Conservation (phyloP, 31 red algal genomes). For the Odonthalia washingtoniensis region DNA sequence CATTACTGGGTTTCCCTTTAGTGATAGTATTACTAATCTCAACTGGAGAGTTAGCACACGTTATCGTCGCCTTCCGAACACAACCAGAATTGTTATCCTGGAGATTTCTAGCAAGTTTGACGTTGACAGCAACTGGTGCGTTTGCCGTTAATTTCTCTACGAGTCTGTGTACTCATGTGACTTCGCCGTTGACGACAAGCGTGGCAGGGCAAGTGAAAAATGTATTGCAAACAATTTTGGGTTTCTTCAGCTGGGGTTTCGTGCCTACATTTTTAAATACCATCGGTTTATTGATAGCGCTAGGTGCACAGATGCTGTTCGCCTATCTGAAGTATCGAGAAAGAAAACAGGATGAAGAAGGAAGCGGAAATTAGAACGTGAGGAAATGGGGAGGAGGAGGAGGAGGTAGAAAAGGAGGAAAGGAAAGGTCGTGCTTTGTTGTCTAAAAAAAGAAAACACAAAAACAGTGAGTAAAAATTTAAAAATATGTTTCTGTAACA, state of each 20-base stretch:
- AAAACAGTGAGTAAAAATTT: too few relatives aligned
- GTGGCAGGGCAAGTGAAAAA: conserved; percentile 98
- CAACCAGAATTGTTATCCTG: conserved; percentile 62
- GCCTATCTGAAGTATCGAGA: conserved; percentile 84
- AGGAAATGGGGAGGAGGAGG: too few relatives aligned
- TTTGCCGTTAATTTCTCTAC: conserved; percentile 98
- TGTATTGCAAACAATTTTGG: conserved; percentile 88
- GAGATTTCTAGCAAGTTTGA: conserved; percentile 78
- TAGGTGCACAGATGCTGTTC: conserved; percentile 84
- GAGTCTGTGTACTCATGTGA: conserved; percentile 88
- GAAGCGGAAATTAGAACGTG: too few relatives aligned
- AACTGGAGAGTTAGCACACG: conserved; percentile 67
- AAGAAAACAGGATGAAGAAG: too few relatives aligned
- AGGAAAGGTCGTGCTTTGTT: too few relatives aligned
- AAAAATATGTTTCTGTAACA: too few relatives aligned
- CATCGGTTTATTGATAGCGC: conserved; percentile 83
- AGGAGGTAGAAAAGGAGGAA: too few relatives aligned
- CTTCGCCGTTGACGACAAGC: conserved; percentile 86
- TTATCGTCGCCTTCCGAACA: conserved; percentile 64
- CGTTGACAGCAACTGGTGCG: conserved; percentile 84
- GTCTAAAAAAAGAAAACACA: too few relatives aligned
- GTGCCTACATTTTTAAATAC: conserved; percentile 82
- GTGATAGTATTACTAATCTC: conserved; percentile 60
- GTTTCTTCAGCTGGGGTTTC: conserved; percentile 92
- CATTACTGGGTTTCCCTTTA: conserved; percentile 79